Base-by-base conservation (phyloP, 345 rosid species). In the Eucalyptus urophylla region DNA sequence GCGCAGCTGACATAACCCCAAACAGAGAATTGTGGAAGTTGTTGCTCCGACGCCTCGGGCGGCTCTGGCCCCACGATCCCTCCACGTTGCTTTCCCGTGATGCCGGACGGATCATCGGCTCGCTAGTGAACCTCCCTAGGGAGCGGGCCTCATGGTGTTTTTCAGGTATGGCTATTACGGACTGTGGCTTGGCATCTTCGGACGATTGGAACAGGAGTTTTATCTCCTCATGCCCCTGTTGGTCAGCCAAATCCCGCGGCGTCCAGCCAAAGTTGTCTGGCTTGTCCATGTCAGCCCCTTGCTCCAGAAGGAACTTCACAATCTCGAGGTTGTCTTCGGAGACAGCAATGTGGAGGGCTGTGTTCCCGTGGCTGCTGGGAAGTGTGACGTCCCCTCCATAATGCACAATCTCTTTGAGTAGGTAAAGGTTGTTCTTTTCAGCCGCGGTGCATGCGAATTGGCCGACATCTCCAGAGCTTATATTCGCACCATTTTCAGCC, bases 331-430 rank as follows among this genome's bases (percentile, higher is more conserved):
- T 96, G 88, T 86, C 99, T 90, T 97, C 98, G 19, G 97, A 93
- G 72, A 96, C 99, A 43, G 99, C 98, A 9, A 92, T 92, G 60
- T 96, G 99, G 51, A 97, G 98, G 62, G 99, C 97, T 14, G 99
- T 94, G 50, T 93, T 91, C 14, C 97, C 98, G 47, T 91, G 90
- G 92, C 31, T 88, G 91, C 92, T 92, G 2, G 96, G 94, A 33
- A 58, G 50, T 1, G 97, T 95, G 37, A 97, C 93, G 12, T 95
- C 94, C 33, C 97, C 99, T 25, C 97, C 98, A 51, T 60, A 87
- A 3, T 22, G 69, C 54, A 90, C 90, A 76, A 96, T 95, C 90
- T 97, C 95, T 88, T 93, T 88, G 43, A 97, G 95, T 87, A 97
- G 91, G 29, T 90, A 69, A 90, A 97, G 89, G 88, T 94, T 93